A percentile compares a stretch with the other conserved stretches of the same genome.
phyloP scores from a whole-genome alignment of 371 early-diverging fungal genomes.

The Syncephalastrum monosporum region DNA sequence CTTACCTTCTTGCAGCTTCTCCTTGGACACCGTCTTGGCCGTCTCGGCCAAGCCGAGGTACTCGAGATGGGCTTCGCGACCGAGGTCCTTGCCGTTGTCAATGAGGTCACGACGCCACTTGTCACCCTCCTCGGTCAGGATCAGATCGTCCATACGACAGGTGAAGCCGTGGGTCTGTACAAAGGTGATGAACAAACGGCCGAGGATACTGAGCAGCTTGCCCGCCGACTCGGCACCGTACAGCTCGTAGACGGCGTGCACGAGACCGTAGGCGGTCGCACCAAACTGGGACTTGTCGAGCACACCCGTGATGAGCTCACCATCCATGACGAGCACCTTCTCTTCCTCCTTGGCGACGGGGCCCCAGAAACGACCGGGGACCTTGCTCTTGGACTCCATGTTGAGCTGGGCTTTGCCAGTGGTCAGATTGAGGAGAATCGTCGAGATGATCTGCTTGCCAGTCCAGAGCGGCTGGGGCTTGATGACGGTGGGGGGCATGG shows the following conservation, averaged over 20 bases:
- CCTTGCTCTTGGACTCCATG: conserved; percentile 84
- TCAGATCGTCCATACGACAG: conserved; percentile 99
- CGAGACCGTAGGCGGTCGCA: conserved; percentile 90
- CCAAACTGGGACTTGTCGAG: conserved; percentile 99
- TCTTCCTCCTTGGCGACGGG: conserved; percentile 80
- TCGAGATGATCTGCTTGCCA: conserved; percentile 97
- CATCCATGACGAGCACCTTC: conserved; percentile 80
- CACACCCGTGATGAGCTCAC: conserved; percentile 90
- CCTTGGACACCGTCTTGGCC: conserved; percentile 35
- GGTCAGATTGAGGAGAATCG: conserved; percentile 86
- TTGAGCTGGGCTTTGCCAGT: conserved; percentile 76
- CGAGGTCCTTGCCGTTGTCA: conserved; percentile 52
- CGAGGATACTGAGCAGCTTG: conserved; percentile 89
- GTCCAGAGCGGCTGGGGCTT: conserved; percentile 94
- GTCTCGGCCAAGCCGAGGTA: conserved; percentile 69
- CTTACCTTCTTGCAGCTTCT: conserved; percentile 35
- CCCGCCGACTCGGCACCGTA: conserved; percentile 95
- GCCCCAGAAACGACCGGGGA: conserved; percentile 90
- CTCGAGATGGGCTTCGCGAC: conserved; percentile 68
- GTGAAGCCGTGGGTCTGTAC: conserved; percentile 93
- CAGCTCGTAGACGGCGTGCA: conserved; percentile 97
- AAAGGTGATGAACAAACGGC: conserved; percentile 93
- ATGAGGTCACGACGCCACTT: conserved; percentile 71
- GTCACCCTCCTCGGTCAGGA: conserved; percentile 84
- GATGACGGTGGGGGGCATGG: conserved; percentile 82